Base-by-base conservation (phyloP, 164 flowering plant genomes). In the Dillenia suffruticosa region DNA sequence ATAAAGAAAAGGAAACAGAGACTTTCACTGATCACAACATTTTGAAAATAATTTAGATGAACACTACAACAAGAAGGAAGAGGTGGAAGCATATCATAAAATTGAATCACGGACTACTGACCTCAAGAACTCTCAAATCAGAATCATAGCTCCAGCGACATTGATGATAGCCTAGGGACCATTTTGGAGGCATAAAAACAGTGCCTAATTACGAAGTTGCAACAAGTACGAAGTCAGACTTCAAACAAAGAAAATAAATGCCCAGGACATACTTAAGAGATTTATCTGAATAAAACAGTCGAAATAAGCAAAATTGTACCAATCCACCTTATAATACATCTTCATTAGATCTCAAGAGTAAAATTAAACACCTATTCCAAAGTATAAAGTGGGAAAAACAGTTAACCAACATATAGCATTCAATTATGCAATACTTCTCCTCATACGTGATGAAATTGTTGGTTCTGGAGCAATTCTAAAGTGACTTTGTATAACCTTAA, bases 91-190 rank as follows among this genome's bases (percentile, higher is more conserved):
- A 44, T 53, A 11, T 16, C n/a, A 46, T 51, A 61, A 17, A 24
- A 51, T 19, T 19, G 22, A 19, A 19, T 19, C 22, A 48, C 0
- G n/a, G 49, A 50, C 22, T 10, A 50, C 70, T 24, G 50, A 87
- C 98, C 91, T 92, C 81, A 51, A 65, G 79, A 69, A 93, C 97
- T 77, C 80, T 79, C 50, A 69, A 72, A 70, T 81, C 97, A 65
- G 98, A 81, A 45, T 57, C 78, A 76, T 93, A 93, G 76, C 98
- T 85, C 96, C 96, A 93, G 46, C 98, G 97, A 60, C 92, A 87
- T 73, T 93, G 98, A 19, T 93, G 98, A 75, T 93, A 93, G 51
- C 98, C 98, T 24, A 93, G 68, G 44, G 98, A 77, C 98, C 98
- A 93, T 74, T 90, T 93, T 61, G 97, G 97, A 52, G 98, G 98